Conservation (phyloP, 1,139 yeast species). For the Suhomyces anneliseae region DNA sequence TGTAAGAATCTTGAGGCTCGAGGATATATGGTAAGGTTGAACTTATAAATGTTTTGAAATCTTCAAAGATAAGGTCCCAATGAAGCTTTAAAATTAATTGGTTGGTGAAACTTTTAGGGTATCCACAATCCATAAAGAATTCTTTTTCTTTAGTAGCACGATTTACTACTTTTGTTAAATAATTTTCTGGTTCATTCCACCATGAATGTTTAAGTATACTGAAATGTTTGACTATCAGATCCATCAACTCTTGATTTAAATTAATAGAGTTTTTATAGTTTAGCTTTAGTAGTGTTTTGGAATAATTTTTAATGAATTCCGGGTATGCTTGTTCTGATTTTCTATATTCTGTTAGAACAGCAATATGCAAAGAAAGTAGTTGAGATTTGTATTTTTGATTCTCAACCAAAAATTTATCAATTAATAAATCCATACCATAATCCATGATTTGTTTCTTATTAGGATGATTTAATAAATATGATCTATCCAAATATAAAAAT, state of each 20-base stretch:
- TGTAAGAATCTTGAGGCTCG: slow-evolving; percentile 13
- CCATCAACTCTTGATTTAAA: slow-evolving; percentile 19
- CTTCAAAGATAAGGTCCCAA: slow-evolving; percentile 33
- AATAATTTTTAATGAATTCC: slow-evolving; percentile 12
- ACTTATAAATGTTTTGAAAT: slow-evolving; percentile 23
- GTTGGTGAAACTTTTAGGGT: slow-evolving; percentile 20
- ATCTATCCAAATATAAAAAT: slow-evolving; percentile 38
- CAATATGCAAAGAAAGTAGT: neutral
- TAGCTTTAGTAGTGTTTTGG: slow-evolving; percentile 23
- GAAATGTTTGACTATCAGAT: slow-evolving; percentile 20
- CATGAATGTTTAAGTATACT: slow-evolving; percentile 19
- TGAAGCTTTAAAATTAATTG: slow-evolving; percentile 23
- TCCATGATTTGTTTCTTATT: slow-evolving; percentile 27
- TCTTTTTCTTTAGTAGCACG: slow-evolving; percentile 15
- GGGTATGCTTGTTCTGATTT: slow-evolving; percentile 7
- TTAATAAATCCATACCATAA: slow-evolving; percentile 24
- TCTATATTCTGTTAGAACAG: slow-evolving; percentile 1
- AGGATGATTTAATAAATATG: slow-evolving; percentile 35
- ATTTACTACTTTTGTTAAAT: slow-evolving; percentile 19
- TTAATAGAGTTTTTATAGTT: slow-evolving; percentile 18
- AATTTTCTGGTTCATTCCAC: slow-evolving; percentile 19
- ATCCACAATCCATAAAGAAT: slow-evolving; percentile 24
- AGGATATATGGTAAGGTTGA: slow-evolving; percentile 23
- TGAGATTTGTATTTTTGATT: neutral
- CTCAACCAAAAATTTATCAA: slow-evolving; percentile 18